These are phyloP conservation scores for Solanum aculeatissimum DNA, from an alignment of 305 asterid genomes.

Conservation along the genomic window DNA sequence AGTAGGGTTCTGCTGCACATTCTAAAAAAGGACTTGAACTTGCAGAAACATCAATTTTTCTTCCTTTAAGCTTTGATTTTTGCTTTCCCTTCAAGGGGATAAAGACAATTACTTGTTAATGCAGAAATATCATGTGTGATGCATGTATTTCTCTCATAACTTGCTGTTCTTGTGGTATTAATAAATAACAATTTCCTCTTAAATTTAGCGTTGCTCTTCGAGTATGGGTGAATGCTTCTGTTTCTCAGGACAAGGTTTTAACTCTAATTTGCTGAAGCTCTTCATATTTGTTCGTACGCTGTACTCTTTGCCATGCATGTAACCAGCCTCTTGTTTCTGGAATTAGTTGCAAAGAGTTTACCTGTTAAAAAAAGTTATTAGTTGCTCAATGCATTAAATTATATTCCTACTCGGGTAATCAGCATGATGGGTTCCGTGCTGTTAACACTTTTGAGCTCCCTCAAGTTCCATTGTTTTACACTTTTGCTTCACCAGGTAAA, in stretches of 20 bases:
- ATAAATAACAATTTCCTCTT: not conserved
- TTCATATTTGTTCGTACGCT: not conserved
- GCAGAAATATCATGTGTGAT: not conserved
- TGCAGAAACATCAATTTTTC: not conserved
- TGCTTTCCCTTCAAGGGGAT: not conserved
- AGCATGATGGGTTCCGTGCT: not conserved
- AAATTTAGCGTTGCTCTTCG: not conserved
- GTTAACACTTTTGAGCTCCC: not conserved
- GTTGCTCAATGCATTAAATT: not conserved
- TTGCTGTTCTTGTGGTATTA: not conserved
- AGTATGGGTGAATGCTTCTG: not conserved
- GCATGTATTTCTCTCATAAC: not conserved
- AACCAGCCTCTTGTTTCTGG: not conserved
- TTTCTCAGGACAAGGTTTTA: not conserved
- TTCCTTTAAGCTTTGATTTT: not conserved
- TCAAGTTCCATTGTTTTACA: not conserved
- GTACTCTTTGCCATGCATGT: not conserved
- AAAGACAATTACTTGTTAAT: not conserved
- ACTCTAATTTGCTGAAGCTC: not conserved
- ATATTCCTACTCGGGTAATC: not conserved
- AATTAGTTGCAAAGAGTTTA: not conserved
- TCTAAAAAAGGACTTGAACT: not conserved
- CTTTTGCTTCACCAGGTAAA: slow-evolving; percentile 53
- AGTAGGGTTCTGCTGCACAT: not conserved
- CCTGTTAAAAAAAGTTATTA: not conserved